phyloP scores from a whole-genome alignment of 768 basidiomycete species.

The Suillus bovinus region DNA sequence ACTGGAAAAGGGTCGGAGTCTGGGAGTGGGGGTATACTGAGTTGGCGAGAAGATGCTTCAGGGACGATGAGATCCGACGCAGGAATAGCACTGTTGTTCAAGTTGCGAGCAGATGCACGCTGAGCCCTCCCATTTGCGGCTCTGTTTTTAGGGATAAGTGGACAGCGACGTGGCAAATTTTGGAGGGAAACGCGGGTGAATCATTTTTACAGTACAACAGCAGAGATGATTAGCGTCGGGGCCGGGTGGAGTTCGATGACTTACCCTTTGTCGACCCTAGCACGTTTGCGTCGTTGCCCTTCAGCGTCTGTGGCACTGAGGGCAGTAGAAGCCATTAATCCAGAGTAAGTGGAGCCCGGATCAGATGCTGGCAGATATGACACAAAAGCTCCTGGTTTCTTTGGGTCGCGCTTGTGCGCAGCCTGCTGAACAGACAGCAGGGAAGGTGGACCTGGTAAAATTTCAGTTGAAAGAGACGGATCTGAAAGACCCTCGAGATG shows the following conservation, averaged over 20 bases:
- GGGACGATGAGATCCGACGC: constrained; percentile 40
- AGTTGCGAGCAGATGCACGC: constrained; percentile 67
- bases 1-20: constrained; percentile 55
- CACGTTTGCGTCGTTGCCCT: constrained; percentile 69
- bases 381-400: constrained; percentile 64
- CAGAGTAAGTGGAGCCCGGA: constrained; percentile 87
- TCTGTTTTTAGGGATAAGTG: constrained; percentile 35
- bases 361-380: constrained; percentile 85
- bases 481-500: constrained; percentile 75
- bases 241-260: constrained; percentile 33
- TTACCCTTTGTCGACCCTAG: constrained; percentile 73
- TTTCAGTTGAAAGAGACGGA: constrained; percentile 81
- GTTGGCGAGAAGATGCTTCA: constrained; percentile 41
- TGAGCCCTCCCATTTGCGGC: constrained; percentile 67
- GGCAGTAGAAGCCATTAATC: constrained; percentile 61
- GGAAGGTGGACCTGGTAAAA: constrained; percentile 86
- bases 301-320: constrained; percentile 58
- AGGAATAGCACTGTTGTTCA: constrained; percentile 43
- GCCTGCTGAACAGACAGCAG: constrained; percentile 69
- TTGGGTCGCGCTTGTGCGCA: constrained; percentile 76
- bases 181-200: constrained; percentile 28
- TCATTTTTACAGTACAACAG: constrained; percentile 18
- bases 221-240: constrained; percentile 14
- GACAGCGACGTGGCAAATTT: constrained; percentile 14
- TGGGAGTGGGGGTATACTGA: constrained; percentile 40